A percentile compares a stretch with the other conserved stretches of the same genome.
These are phyloP conservation scores for Fusarium sp. DNA, from an alignment of 2,329 filamentous ascomycete genomes.

Conservation along the genomic window DNA sequence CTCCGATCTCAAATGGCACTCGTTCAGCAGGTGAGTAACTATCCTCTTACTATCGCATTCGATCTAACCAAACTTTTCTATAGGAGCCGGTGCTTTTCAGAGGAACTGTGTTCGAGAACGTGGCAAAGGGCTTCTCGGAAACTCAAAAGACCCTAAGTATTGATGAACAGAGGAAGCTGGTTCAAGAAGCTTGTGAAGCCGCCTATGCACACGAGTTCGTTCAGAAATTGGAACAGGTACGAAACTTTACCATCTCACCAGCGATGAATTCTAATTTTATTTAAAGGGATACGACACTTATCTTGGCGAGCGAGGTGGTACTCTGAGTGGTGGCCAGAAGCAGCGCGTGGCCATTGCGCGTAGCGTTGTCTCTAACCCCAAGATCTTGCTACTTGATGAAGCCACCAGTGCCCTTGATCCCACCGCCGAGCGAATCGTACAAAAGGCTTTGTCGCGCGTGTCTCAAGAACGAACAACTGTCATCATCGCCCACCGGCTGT, in stretches of 20 bases:
- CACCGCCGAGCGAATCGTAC: conserved; percentile 62
- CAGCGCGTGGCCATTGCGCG: conserved; percentile 76
- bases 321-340: conserved; percentile 68
- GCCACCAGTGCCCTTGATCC: conserved; percentile 70
- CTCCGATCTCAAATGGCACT: conserved; percentile 62
- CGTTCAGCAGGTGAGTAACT: conserved; percentile 50
- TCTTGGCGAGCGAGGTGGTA: conserved; percentile 44
- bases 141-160: conserved; percentile 11
- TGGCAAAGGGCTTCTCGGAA: conserved; percentile 43
- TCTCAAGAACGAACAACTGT: conserved; percentile 71
- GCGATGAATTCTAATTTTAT: neutral
- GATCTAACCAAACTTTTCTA: neutral
- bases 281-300: conserved; percentile 41
- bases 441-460: conserved; percentile 65
- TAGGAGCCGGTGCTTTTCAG: conserved; percentile 47
- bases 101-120: conserved; percentile 50
- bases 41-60: accelerated
- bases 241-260: neutral
- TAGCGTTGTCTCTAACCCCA: conserved; percentile 72
- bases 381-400: conserved; percentile 75
- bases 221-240: conserved; percentile 28
- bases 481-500: conserved; percentile 71
- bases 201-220: conserved; percentile 49
- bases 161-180: conserved; percentile 14
- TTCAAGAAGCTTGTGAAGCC: conserved; percentile 38